phyloP scores from a whole-genome alignment of 345 rosid species.

The Acer yangbiense region DNA sequence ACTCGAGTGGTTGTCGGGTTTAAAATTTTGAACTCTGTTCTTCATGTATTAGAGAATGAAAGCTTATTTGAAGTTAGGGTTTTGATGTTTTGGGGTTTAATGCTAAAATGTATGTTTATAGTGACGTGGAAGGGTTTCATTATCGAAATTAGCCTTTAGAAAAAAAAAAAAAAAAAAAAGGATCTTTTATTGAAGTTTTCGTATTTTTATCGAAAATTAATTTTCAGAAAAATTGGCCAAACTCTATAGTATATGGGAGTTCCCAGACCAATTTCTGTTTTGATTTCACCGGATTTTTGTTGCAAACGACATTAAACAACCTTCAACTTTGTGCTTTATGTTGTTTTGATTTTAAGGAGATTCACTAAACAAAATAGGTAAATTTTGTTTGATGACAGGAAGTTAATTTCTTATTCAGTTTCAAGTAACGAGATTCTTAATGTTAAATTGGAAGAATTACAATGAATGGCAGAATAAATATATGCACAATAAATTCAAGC shows the following conservation, averaged over 20 bases:
- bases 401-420: no score
- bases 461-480: neutral
- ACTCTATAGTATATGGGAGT: no score
- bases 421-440: no score
- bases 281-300: no score
- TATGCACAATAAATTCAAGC: neutral
- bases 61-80: conserved; percentile 6
- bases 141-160: neutral
- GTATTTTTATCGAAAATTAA: neutral
- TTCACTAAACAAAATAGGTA: no score
- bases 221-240: neutral
- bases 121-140: neutral
- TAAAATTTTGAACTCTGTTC: neutral
- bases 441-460: neutral
- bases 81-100: neutral
- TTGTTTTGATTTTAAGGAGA: no score
- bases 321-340: no score
- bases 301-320: no score
- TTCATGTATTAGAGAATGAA: neutral
- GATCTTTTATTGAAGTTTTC: neutral
- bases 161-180: no score
- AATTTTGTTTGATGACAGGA: no score
- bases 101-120: neutral
- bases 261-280: no score
- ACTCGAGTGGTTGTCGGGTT: neutral